Conservation (phyloP, 192 early-diverging fungal species). For the Linnemannia schmuckeri region DNA sequence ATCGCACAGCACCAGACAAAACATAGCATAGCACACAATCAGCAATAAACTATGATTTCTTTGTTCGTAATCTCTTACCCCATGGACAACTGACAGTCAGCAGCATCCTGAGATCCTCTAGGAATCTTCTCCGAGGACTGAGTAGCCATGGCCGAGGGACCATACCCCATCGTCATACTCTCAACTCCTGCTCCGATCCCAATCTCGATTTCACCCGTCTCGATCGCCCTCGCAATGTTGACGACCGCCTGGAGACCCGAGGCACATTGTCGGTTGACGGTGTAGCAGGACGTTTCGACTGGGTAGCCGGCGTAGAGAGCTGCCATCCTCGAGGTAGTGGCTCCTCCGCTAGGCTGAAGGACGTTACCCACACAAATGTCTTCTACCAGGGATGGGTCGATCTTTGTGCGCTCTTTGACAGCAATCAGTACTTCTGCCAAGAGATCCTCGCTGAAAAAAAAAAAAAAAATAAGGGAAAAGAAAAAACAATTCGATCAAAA, state of each 20-base stretch:
- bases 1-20: background rate
- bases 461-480: too few species aligned
- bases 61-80: slow-evolving; percentile 70
- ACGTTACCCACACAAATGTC: slow-evolving; percentile 95
- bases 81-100: slow-evolving; percentile 91
- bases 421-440: slow-evolving; percentile 84
- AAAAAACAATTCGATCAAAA: too few species aligned
- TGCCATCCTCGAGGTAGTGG: slow-evolving; percentile 88
- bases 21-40: too few species aligned
- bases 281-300: slow-evolving; percentile 77
- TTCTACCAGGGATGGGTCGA: slow-evolving; percentile 88
- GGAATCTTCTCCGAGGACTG: slow-evolving; percentile 81
- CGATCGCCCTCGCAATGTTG: slow-evolving; percentile 85
- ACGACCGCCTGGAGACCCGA: slow-evolving; percentile 88
- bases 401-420: slow-evolving; percentile 77
- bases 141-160: slow-evolving; percentile 77
- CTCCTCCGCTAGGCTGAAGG: slow-evolving; percentile 87
- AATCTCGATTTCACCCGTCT: slow-evolving; percentile 84
- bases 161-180: slow-evolving; percentile 90
- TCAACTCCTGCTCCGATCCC: slow-evolving; percentile 94
- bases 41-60: too few species aligned
- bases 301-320: slow-evolving; percentile 92
- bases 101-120: slow-evolving; percentile 64
- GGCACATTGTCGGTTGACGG: slow-evolving; percentile 95
- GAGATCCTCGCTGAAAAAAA: slow-evolving; percentile 66